Percentiles rank a stretch among this genome's conserved stretches.
phyloP scores from a whole-genome alignment of 2,329 filamentous ascomycete species.

The Pestalotiopsis sp. region DNA sequence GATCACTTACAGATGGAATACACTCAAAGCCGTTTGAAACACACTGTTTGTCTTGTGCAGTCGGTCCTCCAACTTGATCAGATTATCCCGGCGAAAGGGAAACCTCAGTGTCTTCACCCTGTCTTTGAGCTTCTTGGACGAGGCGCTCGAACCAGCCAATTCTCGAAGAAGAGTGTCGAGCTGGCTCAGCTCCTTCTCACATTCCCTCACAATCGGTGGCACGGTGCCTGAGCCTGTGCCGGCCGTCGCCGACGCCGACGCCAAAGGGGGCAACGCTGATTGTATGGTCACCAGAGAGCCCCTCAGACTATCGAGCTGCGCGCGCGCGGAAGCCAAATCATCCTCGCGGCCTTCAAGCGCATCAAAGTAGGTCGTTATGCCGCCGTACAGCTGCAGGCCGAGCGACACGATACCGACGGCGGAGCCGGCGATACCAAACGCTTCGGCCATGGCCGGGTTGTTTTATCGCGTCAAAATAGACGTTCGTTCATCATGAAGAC shows the following conservation, averaged over 20 bases:
- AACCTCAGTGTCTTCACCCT: neutral
- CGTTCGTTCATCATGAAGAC: neutral
- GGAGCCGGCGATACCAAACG: neutral
- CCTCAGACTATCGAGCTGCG: neutral
- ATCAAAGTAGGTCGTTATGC: neutral
- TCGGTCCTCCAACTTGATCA: neutral
- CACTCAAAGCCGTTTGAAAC: neutral
- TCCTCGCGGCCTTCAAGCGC: neutral
- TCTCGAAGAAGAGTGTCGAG: neutral
- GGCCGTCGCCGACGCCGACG: neutral
- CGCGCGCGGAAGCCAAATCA: neutral
- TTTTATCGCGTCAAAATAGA: neutral
- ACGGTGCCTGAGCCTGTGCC: neutral
- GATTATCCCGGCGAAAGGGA: neutral
- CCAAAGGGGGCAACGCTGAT: neutral
- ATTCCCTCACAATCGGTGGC: neutral
- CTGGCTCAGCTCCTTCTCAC: neutral
- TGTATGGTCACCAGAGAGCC: neutral
- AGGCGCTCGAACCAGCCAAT: neutral
- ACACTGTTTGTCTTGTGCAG: neutral
- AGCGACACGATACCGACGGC: conserved; percentile 6
- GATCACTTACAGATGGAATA: neutral
- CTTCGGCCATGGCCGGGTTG: neutral
- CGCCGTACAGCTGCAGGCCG: conserved; percentile 1
- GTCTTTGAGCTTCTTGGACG: neutral